Evolutionary conservation across 129 eudicot species (phyloP), one percentile per base, ranked within the genome.

Genomic region (Sambucus nigra): DNA sequence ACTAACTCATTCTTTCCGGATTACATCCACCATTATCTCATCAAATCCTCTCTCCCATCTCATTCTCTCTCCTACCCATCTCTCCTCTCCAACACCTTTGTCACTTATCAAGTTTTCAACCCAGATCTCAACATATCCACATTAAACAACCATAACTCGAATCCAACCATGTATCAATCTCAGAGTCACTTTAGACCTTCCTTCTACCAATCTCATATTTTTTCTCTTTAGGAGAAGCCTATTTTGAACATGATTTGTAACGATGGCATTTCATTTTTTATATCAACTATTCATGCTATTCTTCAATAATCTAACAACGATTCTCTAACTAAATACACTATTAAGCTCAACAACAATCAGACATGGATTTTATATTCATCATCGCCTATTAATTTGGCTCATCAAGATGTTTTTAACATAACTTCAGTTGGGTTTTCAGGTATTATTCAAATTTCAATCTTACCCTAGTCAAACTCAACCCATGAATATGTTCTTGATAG

Each of bases 1-100:
- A 91, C 98, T 1, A 91, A 79, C 65, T 79, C 98, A 1, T 91
- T 86, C 33, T 91, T 91, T 71, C 94, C 98, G 1, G 98, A 91
- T 69, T 91, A 79, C 66, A 73, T 91, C 21, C 98, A 85, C 63
- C 98, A 94, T 0, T 91, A 91, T 22, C 65, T 81, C 8, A 50
- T 91, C 71, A 80, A 78, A 62, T 87, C 95, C 0, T 58, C 86
- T 4, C 73, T 51, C 46, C 79, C 98, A 5, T 68, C 86, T 0
- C 74, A 85, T 39, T 75, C 94, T 9, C n/a, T 91, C 40, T 85
- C 79, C 13, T 91, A 81, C 82, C 98, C 98, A 12, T 67, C 84
- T 57, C 69, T 35, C 21, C 81, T 76, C 60, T 59, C 76, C 33
- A 81, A 60, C 64, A 23, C 94, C 5, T 55, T 86, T n/a, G 78